Conservation (phyloP, 495 filamentous ascomycete genomes). For the Filosporella fistucella region DNA sequence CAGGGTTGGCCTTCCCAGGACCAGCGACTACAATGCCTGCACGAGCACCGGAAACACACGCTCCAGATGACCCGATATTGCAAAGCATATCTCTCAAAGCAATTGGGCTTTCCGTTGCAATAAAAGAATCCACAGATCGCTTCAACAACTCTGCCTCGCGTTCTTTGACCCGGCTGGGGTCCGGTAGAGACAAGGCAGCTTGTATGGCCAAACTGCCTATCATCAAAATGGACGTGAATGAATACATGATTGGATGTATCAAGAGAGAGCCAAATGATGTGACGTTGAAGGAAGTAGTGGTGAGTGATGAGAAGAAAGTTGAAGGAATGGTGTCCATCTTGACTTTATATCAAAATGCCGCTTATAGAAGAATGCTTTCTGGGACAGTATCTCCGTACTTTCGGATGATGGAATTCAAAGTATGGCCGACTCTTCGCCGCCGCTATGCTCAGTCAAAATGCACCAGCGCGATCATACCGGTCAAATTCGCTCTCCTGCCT, state of each 20-base stretch:
- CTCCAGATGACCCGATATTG: constrained; percentile 54
- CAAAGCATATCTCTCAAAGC: constrained; percentile 49
- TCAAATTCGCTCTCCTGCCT: too few relatives aligned
- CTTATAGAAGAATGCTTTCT: not conserved
- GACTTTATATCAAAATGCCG: constrained; percentile 16
- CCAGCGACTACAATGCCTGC: constrained; percentile 51
- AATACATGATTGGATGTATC: constrained; percentile 35
- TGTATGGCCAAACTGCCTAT: constrained; percentile 42
- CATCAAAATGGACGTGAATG: constrained; percentile 39
- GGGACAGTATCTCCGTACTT: not conserved
- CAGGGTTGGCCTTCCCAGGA: constrained; percentile 45
- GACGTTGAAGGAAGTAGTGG: constrained; percentile 12
- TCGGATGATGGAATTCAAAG: constrained; percentile 4
- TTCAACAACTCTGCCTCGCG: constrained; percentile 36
- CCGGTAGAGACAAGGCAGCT: constrained; percentile 36
- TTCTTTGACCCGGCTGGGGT: constrained; percentile 22
- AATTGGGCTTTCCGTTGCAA: constrained; percentile 29
- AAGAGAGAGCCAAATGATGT: constrained; percentile 6
- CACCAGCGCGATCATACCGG: not conserved
- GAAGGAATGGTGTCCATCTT: constrained; percentile 13
- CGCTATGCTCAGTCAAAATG: constrained; percentile 25
- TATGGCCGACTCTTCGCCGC: constrained; percentile 49
- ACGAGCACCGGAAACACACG: constrained; percentile 38
- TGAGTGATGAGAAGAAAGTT: constrained; percentile 14
- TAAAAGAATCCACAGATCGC: constrained; percentile 48